Evolutionary conservation across 176 grass and related monocot species (phyloP), one percentile per base, ranked within the genome.

Genomic region (Oryza rufipogon): DNA sequence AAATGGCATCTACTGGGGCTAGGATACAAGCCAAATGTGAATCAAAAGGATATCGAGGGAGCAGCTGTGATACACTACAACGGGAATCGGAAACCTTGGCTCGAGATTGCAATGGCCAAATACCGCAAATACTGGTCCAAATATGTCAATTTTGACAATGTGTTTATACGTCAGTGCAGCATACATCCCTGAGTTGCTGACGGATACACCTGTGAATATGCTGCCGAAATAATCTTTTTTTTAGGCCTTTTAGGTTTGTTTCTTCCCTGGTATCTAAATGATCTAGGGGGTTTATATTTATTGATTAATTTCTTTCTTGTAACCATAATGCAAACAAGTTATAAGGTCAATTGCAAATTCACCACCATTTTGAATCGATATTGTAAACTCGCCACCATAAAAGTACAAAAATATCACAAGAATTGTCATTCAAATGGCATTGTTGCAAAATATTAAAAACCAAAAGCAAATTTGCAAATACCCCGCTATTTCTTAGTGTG

Each of bases 51-150:
- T 70, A 94, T 94, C 2, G 74, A 86, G 65, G 66, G 11, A 13
- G 92, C 90, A 25, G 73, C 92, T 1, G 92, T 94, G 10, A 78
- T 94, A 90, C 92, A 97, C 77, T 97, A 94, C 80, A 97, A 92
- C 39, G 94, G 94, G 11, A 97, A 97, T 86, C 71, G 85, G 66
- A 97, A 97, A 81, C 94, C 94, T 78, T 94, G 92, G 94, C 89
- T 97, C 30, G 94, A 97, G 70, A 92, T 97, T 80, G 89, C 87
- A 56, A 61, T 97, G 70, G 68, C 54, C 2, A 84, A 77, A 80
- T 94, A 94, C 64, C 90, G 81, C 66, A 92, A 78, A 41, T 91
- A 89, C 54, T 97, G 94, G 94, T 94, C 92, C 36, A 97, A 78
- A 41, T 87, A 94, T 70, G 80, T 94, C 64, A 71, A 89, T 86